A percentile compares a stretch with the other conserved stretches of the same genome.
phyloP scores from a whole-genome alignment of 1,284 basidiomycete genomes.

The Marasmius oreades region DNA sequence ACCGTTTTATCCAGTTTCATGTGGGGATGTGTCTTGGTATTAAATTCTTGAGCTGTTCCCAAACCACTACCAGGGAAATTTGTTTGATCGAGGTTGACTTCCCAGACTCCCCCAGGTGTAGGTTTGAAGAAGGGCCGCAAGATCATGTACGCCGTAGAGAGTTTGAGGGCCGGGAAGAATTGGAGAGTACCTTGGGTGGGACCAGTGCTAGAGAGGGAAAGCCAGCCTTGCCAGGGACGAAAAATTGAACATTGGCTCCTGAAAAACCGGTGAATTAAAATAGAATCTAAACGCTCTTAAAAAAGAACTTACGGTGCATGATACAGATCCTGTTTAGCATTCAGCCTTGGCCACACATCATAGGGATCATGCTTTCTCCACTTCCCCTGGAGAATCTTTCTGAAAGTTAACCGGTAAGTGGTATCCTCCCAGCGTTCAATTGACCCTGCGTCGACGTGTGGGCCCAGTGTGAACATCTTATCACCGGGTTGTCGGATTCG shows the following conservation, averaged over 20 bases:
- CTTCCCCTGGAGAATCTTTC: constrained; percentile 45
- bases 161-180: constrained; percentile 9
- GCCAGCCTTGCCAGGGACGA: constrained; percentile 80
- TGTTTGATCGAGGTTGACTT: constrained; percentile 52
- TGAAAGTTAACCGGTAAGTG: constrained; percentile 55
- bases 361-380: constrained; percentile 64
- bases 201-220: constrained; percentile 58
- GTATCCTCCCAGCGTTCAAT: constrained; percentile 80
- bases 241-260: constrained; percentile 67
- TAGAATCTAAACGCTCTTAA: neutral
- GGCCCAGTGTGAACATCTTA: constrained; percentile 54
- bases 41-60: constrained; percentile 65
- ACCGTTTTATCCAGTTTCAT: constrained; percentile 53
- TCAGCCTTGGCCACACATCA: constrained; percentile 46
- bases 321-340: constrained; percentile 56
- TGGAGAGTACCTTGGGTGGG: constrained; percentile 51
- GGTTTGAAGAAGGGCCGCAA: constrained; percentile 43
- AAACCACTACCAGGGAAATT: constrained; percentile 62
- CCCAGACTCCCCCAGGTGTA: constrained; percentile 36
- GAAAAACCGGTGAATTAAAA: neutral
- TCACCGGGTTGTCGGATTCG: constrained; percentile 75
- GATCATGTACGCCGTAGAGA: constrained; percentile 57
- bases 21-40: constrained; percentile 66
- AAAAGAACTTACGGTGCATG: constrained; percentile 27
- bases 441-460: constrained; percentile 75